Evolutionary conservation across 2,329 filamentous ascomycete species (phyloP).

Genomic region (Colletotrichum simmondsii): DNA sequence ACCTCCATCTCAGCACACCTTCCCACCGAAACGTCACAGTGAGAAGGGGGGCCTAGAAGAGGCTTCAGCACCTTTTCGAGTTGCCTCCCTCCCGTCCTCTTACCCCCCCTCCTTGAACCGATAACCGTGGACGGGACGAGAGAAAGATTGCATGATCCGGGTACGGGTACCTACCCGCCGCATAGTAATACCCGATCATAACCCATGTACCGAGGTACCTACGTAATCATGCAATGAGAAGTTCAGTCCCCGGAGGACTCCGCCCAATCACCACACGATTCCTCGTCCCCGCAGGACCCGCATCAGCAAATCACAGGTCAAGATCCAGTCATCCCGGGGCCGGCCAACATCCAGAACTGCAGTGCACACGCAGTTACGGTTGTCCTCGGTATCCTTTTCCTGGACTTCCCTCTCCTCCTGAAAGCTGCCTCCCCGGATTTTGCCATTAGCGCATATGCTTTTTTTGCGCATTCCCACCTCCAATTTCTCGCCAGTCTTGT

Average conservation of each 20-base stretch:
- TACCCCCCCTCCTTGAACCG: background rate
- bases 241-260: background rate
- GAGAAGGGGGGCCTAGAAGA: conserved; percentile 16
- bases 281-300: background rate
- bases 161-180: conserved; percentile 11
- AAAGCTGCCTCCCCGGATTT: conserved; percentile 28
- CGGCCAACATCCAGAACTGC: background rate
- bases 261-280: conserved; percentile 15
- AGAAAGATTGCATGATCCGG: background rate
- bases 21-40: background rate
- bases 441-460: conserved; percentile 32
- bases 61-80: background rate
- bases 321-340: background rate
- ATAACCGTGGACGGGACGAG: background rate
- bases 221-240: conserved; percentile 24
- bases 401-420: background rate
- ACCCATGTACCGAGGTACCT: conserved; percentile 18
- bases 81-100: background rate
- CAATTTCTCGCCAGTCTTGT: background rate
- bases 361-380: background rate
- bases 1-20: background rate
- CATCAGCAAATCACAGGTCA: conserved; percentile 32
- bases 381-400: conserved; percentile 17
- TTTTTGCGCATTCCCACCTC: conserved; percentile 11
- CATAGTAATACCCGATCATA: background rate